Evolutionary conservation across 1,284 basidiomycete genomes (phyloP), one percentile per base, ranked within the genome.

Genomic region (Xerocomus amazonicus): DNA sequence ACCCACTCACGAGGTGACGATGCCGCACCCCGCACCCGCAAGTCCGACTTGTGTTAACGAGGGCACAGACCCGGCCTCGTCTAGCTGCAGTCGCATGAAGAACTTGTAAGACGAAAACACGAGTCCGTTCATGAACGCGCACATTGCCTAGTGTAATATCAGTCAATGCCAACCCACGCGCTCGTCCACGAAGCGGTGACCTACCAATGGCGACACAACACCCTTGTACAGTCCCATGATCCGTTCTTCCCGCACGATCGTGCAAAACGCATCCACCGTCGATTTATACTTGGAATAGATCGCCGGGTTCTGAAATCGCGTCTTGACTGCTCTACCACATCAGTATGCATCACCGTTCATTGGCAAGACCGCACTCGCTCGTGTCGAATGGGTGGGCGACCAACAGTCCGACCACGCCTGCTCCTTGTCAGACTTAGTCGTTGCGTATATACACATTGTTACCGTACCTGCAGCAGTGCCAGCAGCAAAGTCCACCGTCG

Each of bases 51-150:
- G 88, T 1, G 67, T 63, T 16, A 91, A 70, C 0, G 81, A 80
- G 0, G 88, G 84, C 14, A 71, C 67, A 3, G 70, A 62, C n/a
- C 72, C 59, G 5, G 69, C 64, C 47, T 68, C 61, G 2, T 73
- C 69, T 9, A 81, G 67, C 60, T 90, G 84, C 0, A 76, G 47
- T 46, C 79, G 79, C 69, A 87, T 76, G 42, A 89, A 73, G 57
- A 83, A 79, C n/a, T 79, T 76, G 70, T 90, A 90, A 1, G 81
- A 80, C 1, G 85, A 76, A 61, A 91, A 91, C 3, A 90, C 77
- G 9, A 87, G 70, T 7, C 88, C 87, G 86, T 31, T 41, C 40
- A 41, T 41, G 16, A 41, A 29, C 10, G 40, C 87, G 14, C 78
- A 79, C 7, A 82, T 79, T 1, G 81, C 76, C 87, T 90, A 50